Percentiles rank a stretch among this genome's conserved stretches.
phyloP scores from a whole-genome alignment of 164 flowering plant species.

The Echeveria elegans region DNA sequence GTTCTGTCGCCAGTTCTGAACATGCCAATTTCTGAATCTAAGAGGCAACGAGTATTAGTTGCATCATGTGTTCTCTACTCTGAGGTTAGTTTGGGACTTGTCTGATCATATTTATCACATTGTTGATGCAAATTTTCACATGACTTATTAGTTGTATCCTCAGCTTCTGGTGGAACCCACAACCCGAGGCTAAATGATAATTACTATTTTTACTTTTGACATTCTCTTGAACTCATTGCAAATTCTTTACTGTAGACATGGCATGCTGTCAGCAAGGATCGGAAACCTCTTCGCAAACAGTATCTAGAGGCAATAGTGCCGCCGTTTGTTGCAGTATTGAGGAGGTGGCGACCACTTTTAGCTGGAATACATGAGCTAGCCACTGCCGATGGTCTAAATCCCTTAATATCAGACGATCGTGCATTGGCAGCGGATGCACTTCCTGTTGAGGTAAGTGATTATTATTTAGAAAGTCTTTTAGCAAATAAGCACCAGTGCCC shows the following conservation, averaged over 20 bases:
- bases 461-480: not conserved
- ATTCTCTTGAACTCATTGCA: conserved; percentile 8
- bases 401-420: conserved; percentile 82
- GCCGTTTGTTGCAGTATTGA: conserved; percentile 86
- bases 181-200: not conserved
- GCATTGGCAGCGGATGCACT: conserved; percentile 97
- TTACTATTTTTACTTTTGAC: not conserved
- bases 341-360: conserved; percentile 97
- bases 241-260: conserved; percentile 56
- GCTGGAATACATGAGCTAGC: conserved; percentile 96
- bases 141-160: not conserved
- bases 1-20: conserved; percentile 93
- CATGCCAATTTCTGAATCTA: conserved; percentile 94
- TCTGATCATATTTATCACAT: not conserved
- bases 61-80: conserved; percentile 92
- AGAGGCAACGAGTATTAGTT: conserved; percentile 96
- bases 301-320: conserved; percentile 90
- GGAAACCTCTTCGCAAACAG: conserved; percentile 74
- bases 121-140: not conserved
- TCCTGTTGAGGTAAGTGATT: conserved; percentile 71
- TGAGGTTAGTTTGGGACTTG: conserved; percentile 53
- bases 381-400: conserved; percentile 84
- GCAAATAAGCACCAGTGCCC: not conserved
- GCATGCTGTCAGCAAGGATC: conserved; percentile 84
- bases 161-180: not conserved